phyloP scores from a whole-genome alignment of 2,329 filamentous ascomycete species.

The Dactylellina leptospora region DNA sequence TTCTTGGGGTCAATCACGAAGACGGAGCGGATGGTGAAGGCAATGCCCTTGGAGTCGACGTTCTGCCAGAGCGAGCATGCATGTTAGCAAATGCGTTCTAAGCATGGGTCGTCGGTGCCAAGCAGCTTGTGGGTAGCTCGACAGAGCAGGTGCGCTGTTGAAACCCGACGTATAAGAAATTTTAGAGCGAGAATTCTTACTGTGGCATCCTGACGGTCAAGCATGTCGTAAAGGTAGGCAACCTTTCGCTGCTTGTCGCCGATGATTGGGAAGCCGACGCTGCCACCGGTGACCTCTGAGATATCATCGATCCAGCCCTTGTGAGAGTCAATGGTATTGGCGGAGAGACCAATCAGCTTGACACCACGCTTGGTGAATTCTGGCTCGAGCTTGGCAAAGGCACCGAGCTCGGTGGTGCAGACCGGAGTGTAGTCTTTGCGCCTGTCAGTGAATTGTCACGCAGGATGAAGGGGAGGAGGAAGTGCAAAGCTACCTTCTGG shows the following conservation, averaged over 20 bases:
- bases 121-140: constrained; percentile 16
- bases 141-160: constrained; percentile 30
- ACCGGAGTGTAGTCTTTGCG: constrained; percentile 65
- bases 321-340: constrained; percentile 68
- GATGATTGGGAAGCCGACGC: constrained; percentile 62
- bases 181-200: constrained; percentile 22
- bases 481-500: constrained; percentile 62
- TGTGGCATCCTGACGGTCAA: constrained; percentile 59
- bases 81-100: constrained; percentile 27
- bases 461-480: constrained; percentile 47
- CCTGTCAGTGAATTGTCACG: constrained; percentile 46
- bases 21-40: constrained; percentile 72
- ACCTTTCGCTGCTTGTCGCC: constrained; percentile 62
- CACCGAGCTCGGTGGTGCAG: constrained; percentile 71
- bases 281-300: constrained; percentile 60
- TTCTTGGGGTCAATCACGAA: constrained; percentile 73
- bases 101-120: too few species aligned
- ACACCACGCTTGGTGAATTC: constrained; percentile 71
- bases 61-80: constrained; percentile 57
- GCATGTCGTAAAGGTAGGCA: constrained; percentile 62
- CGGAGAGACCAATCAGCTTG: constrained; percentile 70
- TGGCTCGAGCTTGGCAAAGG: constrained; percentile 71
- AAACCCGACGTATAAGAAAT: neutral
- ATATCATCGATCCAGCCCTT: constrained; percentile 68
- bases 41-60: constrained; percentile 63